A percentile compares a stretch with the other conserved stretches of the same genome.
Evolutionary conservation across 2,329 filamentous ascomycete genomes (phyloP).

Genomic region (Xylaria sp.): DNA sequence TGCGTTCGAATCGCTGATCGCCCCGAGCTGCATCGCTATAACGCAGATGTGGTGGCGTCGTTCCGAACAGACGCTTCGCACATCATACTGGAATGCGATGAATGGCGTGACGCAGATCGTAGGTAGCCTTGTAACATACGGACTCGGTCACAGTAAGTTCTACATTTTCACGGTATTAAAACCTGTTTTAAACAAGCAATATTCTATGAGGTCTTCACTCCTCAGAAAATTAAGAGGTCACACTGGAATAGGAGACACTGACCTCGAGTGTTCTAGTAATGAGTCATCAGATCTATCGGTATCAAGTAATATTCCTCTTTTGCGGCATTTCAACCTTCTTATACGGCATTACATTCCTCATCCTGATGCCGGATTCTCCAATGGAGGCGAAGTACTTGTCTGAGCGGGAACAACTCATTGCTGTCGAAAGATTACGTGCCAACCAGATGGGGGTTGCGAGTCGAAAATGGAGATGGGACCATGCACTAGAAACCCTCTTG

Average conservation of each 20-base stretch:
- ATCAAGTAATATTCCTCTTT: slow-evolving; percentile 65
- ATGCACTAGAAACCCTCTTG: slow-evolving; percentile 62
- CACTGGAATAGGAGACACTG: not conserved
- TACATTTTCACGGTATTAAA: too few species aligned
- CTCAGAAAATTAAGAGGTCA: too few species aligned
- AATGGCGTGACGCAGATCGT: slow-evolving; percentile 66
- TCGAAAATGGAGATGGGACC: slow-evolving; percentile 75
- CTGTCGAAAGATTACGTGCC: slow-evolving; percentile 75
- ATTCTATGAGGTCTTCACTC: too few species aligned
- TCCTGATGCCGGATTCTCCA: slow-evolving; percentile 73
- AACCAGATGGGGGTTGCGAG: slow-evolving; percentile 82
- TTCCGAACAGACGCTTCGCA: slow-evolving; percentile 62
- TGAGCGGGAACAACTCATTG: slow-evolving; percentile 73
- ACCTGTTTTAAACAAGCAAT: too few species aligned
- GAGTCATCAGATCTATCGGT: slow-evolving; percentile 57
- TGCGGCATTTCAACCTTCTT: slow-evolving; percentile 63
- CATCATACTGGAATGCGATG: slow-evolving; percentile 65
- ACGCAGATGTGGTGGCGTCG: slow-evolving; percentile 67
- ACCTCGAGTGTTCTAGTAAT: slow-evolving; percentile 43
- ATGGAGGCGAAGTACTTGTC: slow-evolving; percentile 69
- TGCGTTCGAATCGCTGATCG: slow-evolving; percentile 61
- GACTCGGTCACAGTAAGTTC: slow-evolving; percentile 56
- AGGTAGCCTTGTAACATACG: slow-evolving; percentile 66
- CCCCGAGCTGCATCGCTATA: slow-evolving; percentile 63
- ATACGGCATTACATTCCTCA: slow-evolving; percentile 62